phyloP scores from a whole-genome alignment of 2,329 filamentous ascomycete genomes.

The Fusarium succisae region DNA sequence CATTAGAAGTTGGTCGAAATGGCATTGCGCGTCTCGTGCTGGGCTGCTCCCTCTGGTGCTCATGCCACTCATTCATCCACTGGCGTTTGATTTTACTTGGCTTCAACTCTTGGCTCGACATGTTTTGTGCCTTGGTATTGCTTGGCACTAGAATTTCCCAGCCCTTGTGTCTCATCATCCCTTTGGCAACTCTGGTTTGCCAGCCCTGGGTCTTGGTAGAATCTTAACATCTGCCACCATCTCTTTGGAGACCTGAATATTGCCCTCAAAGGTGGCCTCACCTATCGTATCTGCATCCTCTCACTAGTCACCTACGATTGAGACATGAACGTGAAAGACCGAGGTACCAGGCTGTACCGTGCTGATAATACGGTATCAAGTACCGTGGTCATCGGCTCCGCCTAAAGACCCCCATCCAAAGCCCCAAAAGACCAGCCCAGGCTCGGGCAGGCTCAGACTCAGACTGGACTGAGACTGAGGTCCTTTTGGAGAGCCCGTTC shows the following conservation, averaged over 20 bases:
- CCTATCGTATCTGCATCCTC: slow-evolving; percentile 8
- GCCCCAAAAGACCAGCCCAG: slow-evolving; percentile 28
- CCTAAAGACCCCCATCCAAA: slow-evolving; percentile 25
- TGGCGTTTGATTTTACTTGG: slow-evolving; percentile 31
- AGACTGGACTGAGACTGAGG: slow-evolving; percentile 2
- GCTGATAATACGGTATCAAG: slow-evolving; percentile 26
- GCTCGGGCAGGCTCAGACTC: background rate
- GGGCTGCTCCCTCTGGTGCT: background rate
- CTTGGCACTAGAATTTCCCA: slow-evolving; percentile 23
- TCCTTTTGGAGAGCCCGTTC: slow-evolving; percentile 33
- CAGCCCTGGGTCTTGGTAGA: slow-evolving; percentile 11
- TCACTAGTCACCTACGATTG: background rate
- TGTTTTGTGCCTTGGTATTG: slow-evolving; percentile 31
- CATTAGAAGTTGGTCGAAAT: background rate
- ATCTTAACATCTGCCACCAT: slow-evolving; percentile 23
- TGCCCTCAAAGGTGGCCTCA: slow-evolving; percentile 13
- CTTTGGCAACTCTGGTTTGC: slow-evolving; percentile 18
- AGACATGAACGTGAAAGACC: background rate
- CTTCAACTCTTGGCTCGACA: slow-evolving; percentile 30
- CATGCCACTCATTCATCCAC: slow-evolving; percentile 6
- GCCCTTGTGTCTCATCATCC: slow-evolving; percentile 28
- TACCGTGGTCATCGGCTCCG: background rate
- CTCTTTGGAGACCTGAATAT: slow-evolving; percentile 1
- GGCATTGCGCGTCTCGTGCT: background rate
- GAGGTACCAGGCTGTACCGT: slow-evolving; percentile 27